Conservation (phyloP, 352 stramenopile species). For the Pythium periplocum region DNA sequence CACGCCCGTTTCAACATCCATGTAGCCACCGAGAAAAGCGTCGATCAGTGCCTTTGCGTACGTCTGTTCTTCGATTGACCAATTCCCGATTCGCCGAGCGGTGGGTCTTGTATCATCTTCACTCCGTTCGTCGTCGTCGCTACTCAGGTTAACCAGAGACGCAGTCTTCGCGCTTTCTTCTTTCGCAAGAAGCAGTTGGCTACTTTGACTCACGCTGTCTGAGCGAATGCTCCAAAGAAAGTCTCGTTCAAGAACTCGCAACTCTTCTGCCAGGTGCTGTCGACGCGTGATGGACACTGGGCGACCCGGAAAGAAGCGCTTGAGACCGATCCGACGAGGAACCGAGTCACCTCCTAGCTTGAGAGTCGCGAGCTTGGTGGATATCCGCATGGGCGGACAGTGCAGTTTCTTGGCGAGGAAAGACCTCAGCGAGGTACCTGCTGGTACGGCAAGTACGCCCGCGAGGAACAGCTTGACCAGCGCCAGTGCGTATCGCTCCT, state of each 20-base stretch:
- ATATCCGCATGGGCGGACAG: constrained; percentile 23
- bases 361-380: constrained; percentile 17
- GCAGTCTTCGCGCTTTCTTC: too few species aligned
- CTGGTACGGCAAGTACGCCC: constrained; percentile 6
- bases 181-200: too few species aligned
- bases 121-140: too few species aligned
- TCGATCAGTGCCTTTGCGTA: constrained; percentile 83
- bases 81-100: constrained; percentile 12
- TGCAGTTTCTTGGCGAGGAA: constrained; percentile 18
- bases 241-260: too few species aligned
- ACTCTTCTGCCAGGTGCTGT: too few species aligned
- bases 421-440: constrained; percentile 14
- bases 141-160: too few species aligned
- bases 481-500: constrained; percentile 19
- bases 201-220: too few species aligned
- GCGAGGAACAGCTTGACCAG: constrained; percentile 17
- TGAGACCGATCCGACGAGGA: constrained; percentile 1
- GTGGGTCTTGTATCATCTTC: too few species aligned
- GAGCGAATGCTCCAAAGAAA: too few species aligned
- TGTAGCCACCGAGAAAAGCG: constrained; percentile 73
- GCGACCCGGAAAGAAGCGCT: neutral
- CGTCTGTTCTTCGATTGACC: constrained; percentile 45
- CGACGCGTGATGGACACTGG: too few species aligned
- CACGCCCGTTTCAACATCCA: constrained; percentile 69
- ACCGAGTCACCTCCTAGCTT: constrained; percentile 5